These are phyloP conservation scores for Rhizopogon salebrosus DNA, from an alignment of 768 basidiomycete species.

Conservation along the genomic window DNA sequence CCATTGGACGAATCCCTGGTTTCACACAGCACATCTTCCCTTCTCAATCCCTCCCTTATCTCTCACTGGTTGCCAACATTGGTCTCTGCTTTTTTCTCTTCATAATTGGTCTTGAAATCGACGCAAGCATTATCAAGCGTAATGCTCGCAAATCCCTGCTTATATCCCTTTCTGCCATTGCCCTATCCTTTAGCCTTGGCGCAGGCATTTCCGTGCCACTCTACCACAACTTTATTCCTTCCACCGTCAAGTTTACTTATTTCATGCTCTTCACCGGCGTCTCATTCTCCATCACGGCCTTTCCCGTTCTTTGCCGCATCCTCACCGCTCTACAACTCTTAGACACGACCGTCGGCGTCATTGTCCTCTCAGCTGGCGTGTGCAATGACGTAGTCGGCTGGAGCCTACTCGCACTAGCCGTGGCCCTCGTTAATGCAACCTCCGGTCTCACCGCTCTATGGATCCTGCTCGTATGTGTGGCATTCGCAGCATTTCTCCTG, in stretches of 20 bases:
- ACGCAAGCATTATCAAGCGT: slow-evolving; percentile 69
- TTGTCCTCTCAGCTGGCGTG: slow-evolving; percentile 90
- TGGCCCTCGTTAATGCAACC: slow-evolving; percentile 87
- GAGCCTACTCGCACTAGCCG: slow-evolving; percentile 83
- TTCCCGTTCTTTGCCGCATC: slow-evolving; percentile 87
- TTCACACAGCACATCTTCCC: slow-evolving; percentile 90
- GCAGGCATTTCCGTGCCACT: slow-evolving; percentile 68
- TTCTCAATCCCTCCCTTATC: slow-evolving; percentile 56
- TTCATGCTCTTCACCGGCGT: slow-evolving; percentile 96
- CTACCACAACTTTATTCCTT: slow-evolving; percentile 68
- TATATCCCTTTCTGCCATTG: slow-evolving; percentile 78
- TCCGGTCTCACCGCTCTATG: slow-evolving; percentile 81
- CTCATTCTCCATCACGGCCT: slow-evolving; percentile 84
- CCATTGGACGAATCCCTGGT: slow-evolving; percentile 77
- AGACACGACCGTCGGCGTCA: slow-evolving; percentile 88
- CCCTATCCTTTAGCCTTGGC: slow-evolving; percentile 84
- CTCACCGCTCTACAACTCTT: slow-evolving; percentile 86
- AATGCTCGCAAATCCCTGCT: slow-evolving; percentile 61
- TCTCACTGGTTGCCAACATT: slow-evolving; percentile 85
- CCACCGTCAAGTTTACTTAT: slow-evolving; percentile 62
- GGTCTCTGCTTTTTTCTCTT: slow-evolving; percentile 88
- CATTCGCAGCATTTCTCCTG: slow-evolving; percentile 73
- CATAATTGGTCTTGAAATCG: slow-evolving; percentile 91
- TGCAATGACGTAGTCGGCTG: slow-evolving; percentile 88
- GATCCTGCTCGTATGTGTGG: slow-evolving; percentile 76